A percentile compares a stretch with the other conserved stretches of the same genome.
These are phyloP conservation scores for Vigna reflexopilosa DNA, from an alignment of 306 rosid genomes.

Conservation along the genomic window DNA sequence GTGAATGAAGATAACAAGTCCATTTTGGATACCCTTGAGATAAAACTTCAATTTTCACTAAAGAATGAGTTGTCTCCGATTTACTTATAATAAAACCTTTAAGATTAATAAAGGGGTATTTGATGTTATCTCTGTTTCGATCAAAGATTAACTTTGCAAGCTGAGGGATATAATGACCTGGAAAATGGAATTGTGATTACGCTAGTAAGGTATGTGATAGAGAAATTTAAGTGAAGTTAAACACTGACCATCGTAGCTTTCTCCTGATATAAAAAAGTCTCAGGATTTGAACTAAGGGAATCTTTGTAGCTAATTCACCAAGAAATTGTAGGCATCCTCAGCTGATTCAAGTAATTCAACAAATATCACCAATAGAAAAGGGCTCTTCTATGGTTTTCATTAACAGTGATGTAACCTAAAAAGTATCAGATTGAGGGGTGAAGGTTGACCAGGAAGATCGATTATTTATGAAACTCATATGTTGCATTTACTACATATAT, in stretches of 20 bases:
- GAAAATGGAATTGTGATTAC: conserved; percentile 23
- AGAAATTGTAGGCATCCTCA: conserved; percentile 66
- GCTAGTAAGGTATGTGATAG: not conserved
- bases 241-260: conserved; percentile 63
- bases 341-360: conserved; percentile 53
- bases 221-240: not conserved
- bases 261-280: conserved; percentile 65
- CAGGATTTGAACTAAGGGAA: conserved; percentile 58
- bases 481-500: no score
- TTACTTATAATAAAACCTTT: conserved; percentile 69
- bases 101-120: conserved; percentile 53
- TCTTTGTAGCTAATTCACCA: conserved; percentile 65
- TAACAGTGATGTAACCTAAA: no score
- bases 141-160: conserved; percentile 59
- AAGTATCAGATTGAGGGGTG: no score
- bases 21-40: no score
- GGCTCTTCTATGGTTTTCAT: no score
- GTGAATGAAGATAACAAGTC: no score
- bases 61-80: not conserved
- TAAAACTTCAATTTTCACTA: no score
- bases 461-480: no score
- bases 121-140: conserved; percentile 52
- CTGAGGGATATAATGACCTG: conserved; percentile 70
- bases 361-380: no score
- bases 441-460: no score